phyloP scores from a whole-genome alignment of 108 stramenopile species.

The Skeletonema potamos region DNA sequence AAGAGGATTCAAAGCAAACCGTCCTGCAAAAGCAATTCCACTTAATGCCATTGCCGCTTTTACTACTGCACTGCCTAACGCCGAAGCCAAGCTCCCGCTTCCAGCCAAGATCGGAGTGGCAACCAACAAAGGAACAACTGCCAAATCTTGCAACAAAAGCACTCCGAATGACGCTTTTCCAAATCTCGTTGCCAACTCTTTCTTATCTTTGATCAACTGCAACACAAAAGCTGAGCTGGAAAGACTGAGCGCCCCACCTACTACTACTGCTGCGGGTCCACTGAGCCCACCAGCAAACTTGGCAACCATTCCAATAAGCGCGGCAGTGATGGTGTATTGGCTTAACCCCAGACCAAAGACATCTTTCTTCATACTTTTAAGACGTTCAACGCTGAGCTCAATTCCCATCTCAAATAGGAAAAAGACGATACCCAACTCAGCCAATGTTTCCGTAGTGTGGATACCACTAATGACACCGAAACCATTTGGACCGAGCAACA shows the following conservation, averaged over 20 bases:
- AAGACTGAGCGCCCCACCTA: slow-evolving; percentile 91
- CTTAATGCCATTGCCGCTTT: slow-evolving; percentile 90
- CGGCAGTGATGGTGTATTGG: slow-evolving; percentile 82
- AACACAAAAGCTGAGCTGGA: slow-evolving; percentile 94
- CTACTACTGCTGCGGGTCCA: slow-evolving; percentile 76
- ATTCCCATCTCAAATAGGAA: slow-evolving; percentile 99
- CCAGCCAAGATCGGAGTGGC: slow-evolving; percentile 93
- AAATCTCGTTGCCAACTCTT: slow-evolving; percentile 89
- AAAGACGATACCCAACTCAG: slow-evolving; percentile 95
- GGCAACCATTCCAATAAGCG: slow-evolving; percentile 58
- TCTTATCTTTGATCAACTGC: slow-evolving; percentile 94
- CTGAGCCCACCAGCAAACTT: slow-evolving; percentile 64
- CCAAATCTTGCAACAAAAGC: slow-evolving; percentile 92
- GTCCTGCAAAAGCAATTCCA: slow-evolving; percentile 84
- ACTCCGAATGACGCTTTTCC: slow-evolving; percentile 95
- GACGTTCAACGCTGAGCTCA: slow-evolving; percentile 86
- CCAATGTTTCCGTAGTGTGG: slow-evolving; percentile 80
- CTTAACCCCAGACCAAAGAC: slow-evolving; percentile 92
- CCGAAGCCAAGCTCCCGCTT: slow-evolving; percentile 81
- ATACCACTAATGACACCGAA: slow-evolving; percentile 80
- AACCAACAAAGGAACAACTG: slow-evolving; percentile 94
- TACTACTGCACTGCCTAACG: slow-evolving; percentile 79
- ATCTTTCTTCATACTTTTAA: slow-evolving; percentile 86
- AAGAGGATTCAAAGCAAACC: slow-evolving; percentile 83
- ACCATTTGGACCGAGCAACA: slow-evolving; percentile 91